A percentile compares a stretch with the other conserved stretches of the same genome.
phyloP scores from a whole-genome alignment of 805 yeast genomes.

The Barnettozyma californica region DNA sequence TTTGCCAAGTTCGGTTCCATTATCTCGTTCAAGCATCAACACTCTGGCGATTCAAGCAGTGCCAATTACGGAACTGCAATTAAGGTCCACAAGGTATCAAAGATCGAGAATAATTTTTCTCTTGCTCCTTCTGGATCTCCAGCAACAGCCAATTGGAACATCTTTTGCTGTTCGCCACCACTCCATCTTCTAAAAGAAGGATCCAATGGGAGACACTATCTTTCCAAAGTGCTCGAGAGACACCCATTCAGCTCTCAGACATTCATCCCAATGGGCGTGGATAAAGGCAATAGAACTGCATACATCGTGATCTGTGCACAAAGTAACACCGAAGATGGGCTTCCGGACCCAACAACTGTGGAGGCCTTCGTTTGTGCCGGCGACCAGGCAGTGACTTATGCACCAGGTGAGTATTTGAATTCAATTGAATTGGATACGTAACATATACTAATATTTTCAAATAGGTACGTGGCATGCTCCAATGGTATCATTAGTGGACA shows the following conservation, averaged over 20 bases:
- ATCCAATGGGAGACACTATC: conserved; percentile 15
- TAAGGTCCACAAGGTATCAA: conserved; percentile 69
- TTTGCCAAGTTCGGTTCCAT: conserved; percentile 72
- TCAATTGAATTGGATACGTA: background rate
- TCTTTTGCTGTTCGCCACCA: conserved; percentile 79
- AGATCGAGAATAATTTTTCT: conserved; percentile 48
- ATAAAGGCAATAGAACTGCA: conserved; percentile 36
- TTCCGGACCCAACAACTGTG: conserved; percentile 59
- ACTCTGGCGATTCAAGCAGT: conserved; percentile 16
- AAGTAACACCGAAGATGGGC: conserved; percentile 32
- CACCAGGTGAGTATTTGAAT: conserved; percentile 35
- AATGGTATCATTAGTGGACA: conserved; percentile 74
- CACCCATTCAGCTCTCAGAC: conserved; percentile 90
- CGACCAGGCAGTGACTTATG: conserved; percentile 86
- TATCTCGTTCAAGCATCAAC: conserved; percentile 71
- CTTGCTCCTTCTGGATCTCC: conserved; percentile 40
- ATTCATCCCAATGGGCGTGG: conserved; percentile 86
- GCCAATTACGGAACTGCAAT: conserved; percentile 96
- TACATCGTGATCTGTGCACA: conserved; percentile 81
- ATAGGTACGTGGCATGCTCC: conserved; percentile 88
- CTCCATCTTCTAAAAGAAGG: conserved; percentile 36
- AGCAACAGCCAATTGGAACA: conserved; percentile 70
- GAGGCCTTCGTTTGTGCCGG: conserved; percentile 75
- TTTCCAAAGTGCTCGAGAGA: conserved; percentile 67
- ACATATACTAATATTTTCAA: background rate